phyloP scores from a whole-genome alignment of 495 filamentous ascomycete species.

The Patellaria atrata region DNA sequence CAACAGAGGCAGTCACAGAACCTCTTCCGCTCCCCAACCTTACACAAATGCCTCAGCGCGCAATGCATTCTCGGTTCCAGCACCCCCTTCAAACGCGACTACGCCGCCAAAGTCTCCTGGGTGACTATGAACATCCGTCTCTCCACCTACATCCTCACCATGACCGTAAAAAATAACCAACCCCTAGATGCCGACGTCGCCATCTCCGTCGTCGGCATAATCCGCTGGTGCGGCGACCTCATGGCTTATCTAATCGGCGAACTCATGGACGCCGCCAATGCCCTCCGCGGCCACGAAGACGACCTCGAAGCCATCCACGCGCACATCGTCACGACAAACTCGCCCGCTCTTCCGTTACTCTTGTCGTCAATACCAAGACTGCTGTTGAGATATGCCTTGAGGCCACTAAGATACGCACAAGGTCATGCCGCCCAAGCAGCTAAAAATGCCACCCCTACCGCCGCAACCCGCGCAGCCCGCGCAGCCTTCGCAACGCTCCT shows the following conservation, averaged over 20 bases:
- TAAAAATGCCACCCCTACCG: conserved; percentile 10
- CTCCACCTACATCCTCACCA: conserved; percentile 50
- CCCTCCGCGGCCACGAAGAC: conserved; percentile 31
- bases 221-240: conserved; percentile 54
- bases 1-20: conserved; percentile 41
- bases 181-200: conserved; percentile 31
- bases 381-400: conserved; percentile 54
- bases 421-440: conserved; percentile 4
- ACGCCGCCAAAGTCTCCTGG: no score
- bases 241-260: conserved; percentile 55
- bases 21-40: conserved; percentile 49
- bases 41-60: conserved; percentile 56
- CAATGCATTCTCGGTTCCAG: conserved; percentile 53
- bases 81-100: conserved; percentile 49
- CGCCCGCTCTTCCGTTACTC: conserved; percentile 48
- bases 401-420: no score
- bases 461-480: conserved; percentile 10
- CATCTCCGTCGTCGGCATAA: conserved; percentile 38
- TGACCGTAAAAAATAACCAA: conserved; percentile 33
- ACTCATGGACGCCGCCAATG: conserved; percentile 45
- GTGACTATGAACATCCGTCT: conserved; percentile 57
- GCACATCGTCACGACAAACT: conserved; percentile 32
- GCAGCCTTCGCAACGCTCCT: conserved; percentile 10
- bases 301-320: conserved; percentile 31
- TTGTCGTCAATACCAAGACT: conserved; percentile 60